These are phyloP conservation scores for Nelumbo lutea DNA, from an alignment of 164 flowering plant genomes.

Conservation along the genomic window DNA sequence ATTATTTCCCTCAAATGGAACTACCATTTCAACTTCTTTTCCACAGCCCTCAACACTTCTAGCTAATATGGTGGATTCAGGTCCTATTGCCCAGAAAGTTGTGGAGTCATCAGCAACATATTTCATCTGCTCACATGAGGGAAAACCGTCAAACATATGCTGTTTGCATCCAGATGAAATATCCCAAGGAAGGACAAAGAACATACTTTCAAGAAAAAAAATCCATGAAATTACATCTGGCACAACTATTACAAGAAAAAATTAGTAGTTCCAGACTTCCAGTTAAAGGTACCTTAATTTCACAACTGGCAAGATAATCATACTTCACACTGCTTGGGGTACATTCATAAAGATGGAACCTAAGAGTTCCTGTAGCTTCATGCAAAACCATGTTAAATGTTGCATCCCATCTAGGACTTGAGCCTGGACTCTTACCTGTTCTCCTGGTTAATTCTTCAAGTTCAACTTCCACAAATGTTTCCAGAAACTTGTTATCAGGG, in stretches of 20 bases:
- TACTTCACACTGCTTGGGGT: slow-evolving; percentile 56
- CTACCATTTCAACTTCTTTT: slow-evolving; percentile 70
- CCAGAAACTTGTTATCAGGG: slow-evolving; percentile 32
- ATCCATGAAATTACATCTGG: neutral
- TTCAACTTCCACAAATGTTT: slow-evolving; percentile 85
- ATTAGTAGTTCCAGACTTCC: neutral
- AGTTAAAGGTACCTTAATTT: slow-evolving; percentile 58
- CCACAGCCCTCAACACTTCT: slow-evolving; percentile 64
- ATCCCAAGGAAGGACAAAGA: neutral
- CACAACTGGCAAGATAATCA: slow-evolving; percentile 76
- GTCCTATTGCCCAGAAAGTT: slow-evolving; percentile 89
- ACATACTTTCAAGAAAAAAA: neutral
- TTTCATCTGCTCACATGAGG: slow-evolving; percentile 47
- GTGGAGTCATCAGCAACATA: slow-evolving; percentile 82
- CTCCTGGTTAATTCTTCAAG: slow-evolving; percentile 73
- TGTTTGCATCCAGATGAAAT: neutral
- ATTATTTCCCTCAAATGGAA: slow-evolving; percentile 76
- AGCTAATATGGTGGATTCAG: slow-evolving; percentile 52
- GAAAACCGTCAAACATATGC: neutral
- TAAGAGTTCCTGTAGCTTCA: slow-evolving; percentile 53
- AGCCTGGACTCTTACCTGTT: slow-evolving; percentile 51
- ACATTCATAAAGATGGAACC: slow-evolving; percentile 68
- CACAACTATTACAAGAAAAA: neutral
- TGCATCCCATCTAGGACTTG: slow-evolving; percentile 71
- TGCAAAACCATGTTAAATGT: slow-evolving; percentile 86